Conservation (phyloP, 108 stramenopile species). For the Cylindrotheca closterium region DNA sequence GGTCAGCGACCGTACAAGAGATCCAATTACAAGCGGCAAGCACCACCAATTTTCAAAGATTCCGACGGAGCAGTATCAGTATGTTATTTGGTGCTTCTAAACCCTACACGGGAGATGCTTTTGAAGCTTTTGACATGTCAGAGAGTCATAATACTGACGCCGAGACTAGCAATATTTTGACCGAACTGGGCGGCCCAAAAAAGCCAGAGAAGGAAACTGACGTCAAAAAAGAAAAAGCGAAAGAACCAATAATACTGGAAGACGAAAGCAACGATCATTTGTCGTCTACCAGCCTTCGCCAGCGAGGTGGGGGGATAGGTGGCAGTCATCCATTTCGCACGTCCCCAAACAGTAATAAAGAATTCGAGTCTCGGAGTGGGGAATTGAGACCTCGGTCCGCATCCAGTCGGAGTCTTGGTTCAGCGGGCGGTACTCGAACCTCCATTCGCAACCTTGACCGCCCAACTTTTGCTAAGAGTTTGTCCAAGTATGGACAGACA, state of each 20-base stretch:
- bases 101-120: neutral
- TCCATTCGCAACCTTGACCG: neutral
- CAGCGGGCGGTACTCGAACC: neutral
- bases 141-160: too few relatives aligned
- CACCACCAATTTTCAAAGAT: neutral
- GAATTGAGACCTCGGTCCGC: neutral
- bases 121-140: too few relatives aligned
- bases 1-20: neutral
- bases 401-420: neutral
- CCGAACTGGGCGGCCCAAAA: neutral
- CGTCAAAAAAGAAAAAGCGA: too few relatives aligned
- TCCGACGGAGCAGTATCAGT: neutral
- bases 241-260: too few relatives aligned
- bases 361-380: neutral
- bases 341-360: neutral
- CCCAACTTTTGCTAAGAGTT: neutral
- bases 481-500: neutral
- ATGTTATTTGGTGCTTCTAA: too few relatives aligned
- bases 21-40: neutral
- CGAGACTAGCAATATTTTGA: too few relatives aligned
- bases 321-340: neutral
- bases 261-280: too few relatives aligned
- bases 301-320: neutral
- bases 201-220: neutral
- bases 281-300: neutral